Conservation (phyloP, 1,284 basidiomycete species). For the Sparassis latifolia region DNA sequence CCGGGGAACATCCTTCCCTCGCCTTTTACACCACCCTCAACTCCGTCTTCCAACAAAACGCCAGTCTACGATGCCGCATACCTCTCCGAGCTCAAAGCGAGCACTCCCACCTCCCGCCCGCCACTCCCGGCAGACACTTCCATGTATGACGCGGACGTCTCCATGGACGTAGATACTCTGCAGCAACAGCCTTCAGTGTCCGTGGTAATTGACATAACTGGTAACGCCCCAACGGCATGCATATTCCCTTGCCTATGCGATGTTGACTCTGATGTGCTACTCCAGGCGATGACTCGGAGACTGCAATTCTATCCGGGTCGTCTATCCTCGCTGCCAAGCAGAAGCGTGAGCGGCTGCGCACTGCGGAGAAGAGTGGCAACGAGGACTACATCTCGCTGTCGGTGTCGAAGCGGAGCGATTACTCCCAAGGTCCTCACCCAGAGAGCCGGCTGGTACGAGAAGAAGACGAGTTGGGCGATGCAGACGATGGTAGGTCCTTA, state of each 20-base stretch:
- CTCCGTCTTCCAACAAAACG: conserved; percentile 34
- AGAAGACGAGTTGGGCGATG: conserved; percentile 87
- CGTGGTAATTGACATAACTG: conserved; percentile 29
- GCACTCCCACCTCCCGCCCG: conserved; percentile 59
- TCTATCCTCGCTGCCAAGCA: conserved; percentile 77
- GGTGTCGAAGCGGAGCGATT: conserved; percentile 47
- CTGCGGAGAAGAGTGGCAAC: conserved; percentile 25
- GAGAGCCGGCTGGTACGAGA: conserved; percentile 84
- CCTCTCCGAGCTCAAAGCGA: conserved; percentile 79
- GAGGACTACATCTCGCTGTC: conserved; percentile 86
- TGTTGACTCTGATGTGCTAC: conserved; percentile 6
- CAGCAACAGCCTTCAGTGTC: conserved; percentile 20
- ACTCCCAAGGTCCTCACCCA: conserved; percentile 74
- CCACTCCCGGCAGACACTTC: conserved; percentile 25
- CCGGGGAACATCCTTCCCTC: conserved; percentile 29
- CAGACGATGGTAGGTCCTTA: conserved; percentile 74
- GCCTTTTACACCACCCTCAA: conserved; percentile 44
- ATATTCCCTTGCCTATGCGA: too few species aligned
- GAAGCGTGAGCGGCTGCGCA: conserved; percentile 61
- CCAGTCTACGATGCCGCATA: conserved; percentile 75
- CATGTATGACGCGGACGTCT: conserved; percentile 45
- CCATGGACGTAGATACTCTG: conserved; percentile 39
- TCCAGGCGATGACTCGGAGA: conserved; percentile 24
- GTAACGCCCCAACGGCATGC: conserved; percentile 15
- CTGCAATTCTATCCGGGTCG: conserved; percentile 68